Evolutionary conservation across 345 rosid species (phyloP), one percentile per base, ranked within the genome.

Genomic region (Ceriops tagal): DNA sequence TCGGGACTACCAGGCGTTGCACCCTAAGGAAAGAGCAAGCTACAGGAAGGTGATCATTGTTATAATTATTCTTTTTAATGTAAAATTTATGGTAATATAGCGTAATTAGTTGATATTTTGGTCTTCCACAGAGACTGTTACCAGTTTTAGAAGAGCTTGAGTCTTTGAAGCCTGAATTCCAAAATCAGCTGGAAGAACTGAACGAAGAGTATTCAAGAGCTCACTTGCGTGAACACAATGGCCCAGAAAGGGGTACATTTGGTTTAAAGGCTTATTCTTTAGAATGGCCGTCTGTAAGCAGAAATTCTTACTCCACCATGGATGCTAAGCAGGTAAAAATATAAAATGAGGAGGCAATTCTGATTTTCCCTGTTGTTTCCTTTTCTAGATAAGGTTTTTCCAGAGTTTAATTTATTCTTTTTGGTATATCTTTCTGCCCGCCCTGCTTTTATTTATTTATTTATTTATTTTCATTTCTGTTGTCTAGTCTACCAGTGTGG

Each of bases 61-160:
- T 55, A 32, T 71, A 70, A 22, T 58, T 28, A 57, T 61, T 67
- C 47, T 52, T 11, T 13, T 6, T 10, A 22, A 43, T 21, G 10
- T 9, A 55, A 10, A 56, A 27, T 56, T 64, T 51, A 24, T n/a
- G 31, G 32, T 67, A 34, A 37, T 15, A 59, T 21, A 59, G 31
- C 49, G 39, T 63, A 26, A 30, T 66, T 31, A 13, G 64, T 11
- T 73, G 67, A 73, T 59, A 24, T 6, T 49, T 64, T 34, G 30
- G 47, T 26, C 52, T 19, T 35, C 70, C 3, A 65, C 82, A 96
- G 99, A 92, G 84, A 78, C 66, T 89, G 74, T 76, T 82, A 39
- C 66, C 85, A 70, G 93, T 92, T 5, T 60, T 90, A 9, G 84
- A 83, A 75, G 96, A 96, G 84, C 92, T 96, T 24, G 98, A 96